phyloP scores from a whole-genome alignment of 192 early-diverging fungal species.

The Backusella parvicylindrica region DNA sequence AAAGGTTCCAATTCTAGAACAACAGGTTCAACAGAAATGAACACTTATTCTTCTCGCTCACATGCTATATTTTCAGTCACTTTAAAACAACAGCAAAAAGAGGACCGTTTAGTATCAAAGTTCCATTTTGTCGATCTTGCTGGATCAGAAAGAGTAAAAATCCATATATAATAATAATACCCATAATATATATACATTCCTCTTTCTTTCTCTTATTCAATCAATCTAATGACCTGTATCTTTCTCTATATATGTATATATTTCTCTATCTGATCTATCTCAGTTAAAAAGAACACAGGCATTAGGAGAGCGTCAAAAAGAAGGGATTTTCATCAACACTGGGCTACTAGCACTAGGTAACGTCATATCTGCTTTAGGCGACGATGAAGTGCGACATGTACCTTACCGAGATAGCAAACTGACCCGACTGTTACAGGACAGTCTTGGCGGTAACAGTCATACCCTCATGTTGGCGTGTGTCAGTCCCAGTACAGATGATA shows the following conservation, averaged over 20 bases:
- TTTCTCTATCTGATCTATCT: too few species aligned
- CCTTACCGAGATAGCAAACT: conserved; percentile 97
- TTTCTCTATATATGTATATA: too few species aligned
- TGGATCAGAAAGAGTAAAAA: conserved; percentile 82
- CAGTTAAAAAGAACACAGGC: background rate
- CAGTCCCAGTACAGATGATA: conserved; percentile 72
- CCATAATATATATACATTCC: too few species aligned
- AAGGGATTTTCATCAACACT: conserved; percentile 95
- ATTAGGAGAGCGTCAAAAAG: conserved; percentile 87
- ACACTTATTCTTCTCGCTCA: conserved; percentile 86
- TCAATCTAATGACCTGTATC: background rate
- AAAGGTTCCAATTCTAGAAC: conserved; percentile 52
- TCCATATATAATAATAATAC: too few species aligned
- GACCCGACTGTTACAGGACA: conserved; percentile 93
- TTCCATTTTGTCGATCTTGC: conserved; percentile 99
- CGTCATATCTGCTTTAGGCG: conserved; percentile 92
- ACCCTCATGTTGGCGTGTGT: conserved; percentile 95
- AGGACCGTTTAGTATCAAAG: conserved; percentile 50
- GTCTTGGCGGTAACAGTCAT: conserved; percentile 88
- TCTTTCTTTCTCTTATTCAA: too few species aligned
- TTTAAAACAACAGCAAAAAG: conserved; percentile 64
- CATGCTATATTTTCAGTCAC: conserved; percentile 95
- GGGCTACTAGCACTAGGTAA: conserved; percentile 95
- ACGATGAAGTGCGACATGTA: conserved; percentile 57
- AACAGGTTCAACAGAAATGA: conserved; percentile 95